Evolutionary conservation across 2,329 filamentous ascomycete genomes (phyloP).

Genomic region (Mycogone perniciosa): DNA sequence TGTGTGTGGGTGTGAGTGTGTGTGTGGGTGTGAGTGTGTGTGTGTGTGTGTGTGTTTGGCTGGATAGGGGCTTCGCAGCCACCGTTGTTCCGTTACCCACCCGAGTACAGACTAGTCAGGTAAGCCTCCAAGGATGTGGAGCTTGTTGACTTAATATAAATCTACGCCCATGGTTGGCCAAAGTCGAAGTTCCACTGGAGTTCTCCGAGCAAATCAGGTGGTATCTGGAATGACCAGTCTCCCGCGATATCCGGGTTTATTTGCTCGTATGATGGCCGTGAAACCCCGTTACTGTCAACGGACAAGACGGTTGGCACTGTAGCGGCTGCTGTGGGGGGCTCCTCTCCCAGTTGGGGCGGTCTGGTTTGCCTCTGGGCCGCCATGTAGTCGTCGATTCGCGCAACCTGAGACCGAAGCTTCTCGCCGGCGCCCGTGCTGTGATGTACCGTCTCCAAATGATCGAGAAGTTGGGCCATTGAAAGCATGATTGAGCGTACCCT

Average conservation of each 20-base stretch:
- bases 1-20: no score
- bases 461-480: constrained; percentile 26
- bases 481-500: constrained; percentile 24
- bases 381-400: constrained; percentile 22
- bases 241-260: constrained; percentile 3
- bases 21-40: no score
- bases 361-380: constrained; percentile 11
- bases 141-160: not conserved
- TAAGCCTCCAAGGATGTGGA: not conserved
- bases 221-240: constrained; percentile 36
- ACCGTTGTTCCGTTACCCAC: not conserved
- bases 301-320: not conserved
- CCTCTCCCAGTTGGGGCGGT: not conserved
- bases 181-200: constrained; percentile 15
- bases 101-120: not conserved
- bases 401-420: constrained; percentile 18
- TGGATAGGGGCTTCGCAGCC: no score
- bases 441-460: constrained; percentile 21
- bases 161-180: constrained; percentile 2
- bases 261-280: not conserved
- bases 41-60: no score
- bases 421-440: constrained; percentile 18
- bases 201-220: constrained; percentile 39
- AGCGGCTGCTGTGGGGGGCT: not conserved
- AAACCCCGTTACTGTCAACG: not conserved